Base-by-base conservation (phyloP, 2,329 filamentous ascomycete genomes). In the Tolypocladium endophyticum region DNA sequence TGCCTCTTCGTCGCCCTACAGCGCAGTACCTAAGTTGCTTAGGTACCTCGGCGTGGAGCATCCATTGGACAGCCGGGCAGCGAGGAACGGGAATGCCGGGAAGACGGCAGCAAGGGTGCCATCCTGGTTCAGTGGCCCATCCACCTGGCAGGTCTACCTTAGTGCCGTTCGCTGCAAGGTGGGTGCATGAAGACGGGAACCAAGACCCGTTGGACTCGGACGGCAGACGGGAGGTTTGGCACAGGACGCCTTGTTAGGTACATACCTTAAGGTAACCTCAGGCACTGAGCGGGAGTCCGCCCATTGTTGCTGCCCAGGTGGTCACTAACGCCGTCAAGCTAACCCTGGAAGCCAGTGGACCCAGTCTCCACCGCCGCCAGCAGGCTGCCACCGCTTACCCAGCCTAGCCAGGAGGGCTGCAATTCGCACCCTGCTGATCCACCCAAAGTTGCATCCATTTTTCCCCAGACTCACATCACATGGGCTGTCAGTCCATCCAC, bases 401-500 rank as follows among this genome's bases (percentile, higher is more conserved):
- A 50, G n/a, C 20, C 47, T 4, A 50, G n/a, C 20, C 47, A 33
- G 20, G 30, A 35, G 30, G 30, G 50, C 50, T 35, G 30, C 50
- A 23, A 6, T 53, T 35, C 20, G 50, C 18, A 35, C 14, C 47
- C 50, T 69, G 64, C 68, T 71, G 68, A 70, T 69, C 68, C 66
- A 69, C 67, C 63, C 64, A 61, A 64, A 64, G 59, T 56, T 47
- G 58, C 58, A 56, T 59, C 55, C 54, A 25, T 57, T 53, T 56
- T 47, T 58, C 52, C 54, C 56, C 45, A 60, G 58, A 61, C 61
- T 63, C 62, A 63, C 69, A 67, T 73, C 71, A 73, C 68, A 73
- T 72, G 71, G 61, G 63, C 70, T 64, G 58, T 61, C 64, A 62
- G 61, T 66, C 61, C 64, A 64, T 67, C 66, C 66, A 65, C 60